Evolutionary conservation across 495 filamentous ascomycete species (phyloP).

Genomic region (Penicillium pulvis): DNA sequence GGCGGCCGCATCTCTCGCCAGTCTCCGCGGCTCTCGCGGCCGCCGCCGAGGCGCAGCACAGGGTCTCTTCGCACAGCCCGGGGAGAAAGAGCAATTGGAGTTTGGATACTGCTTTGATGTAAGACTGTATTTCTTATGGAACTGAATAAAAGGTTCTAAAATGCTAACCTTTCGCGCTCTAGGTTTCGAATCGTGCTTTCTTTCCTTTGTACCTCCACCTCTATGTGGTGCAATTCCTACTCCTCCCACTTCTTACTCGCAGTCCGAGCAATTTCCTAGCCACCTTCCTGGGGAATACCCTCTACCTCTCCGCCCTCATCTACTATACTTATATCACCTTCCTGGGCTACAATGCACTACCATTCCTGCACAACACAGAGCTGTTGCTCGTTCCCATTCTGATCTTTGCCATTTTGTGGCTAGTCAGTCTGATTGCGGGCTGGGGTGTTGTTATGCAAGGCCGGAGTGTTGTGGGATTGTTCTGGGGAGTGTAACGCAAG

Average conservation of each 20-base stretch:
- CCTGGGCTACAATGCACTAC: slow-evolving; percentile 73
- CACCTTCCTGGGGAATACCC: slow-evolving; percentile 68
- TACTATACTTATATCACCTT: slow-evolving; percentile 77
- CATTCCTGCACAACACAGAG: slow-evolving; percentile 74
- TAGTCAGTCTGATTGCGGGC: slow-evolving; percentile 57
- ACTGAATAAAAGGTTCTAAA: not conserved
- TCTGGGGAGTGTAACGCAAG: slow-evolving; percentile 47
- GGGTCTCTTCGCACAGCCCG: slow-evolving; percentile 59
- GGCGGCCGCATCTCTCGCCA: slow-evolving; percentile 42
- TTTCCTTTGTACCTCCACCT: slow-evolving; percentile 74
- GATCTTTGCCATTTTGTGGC: slow-evolving; percentile 62
- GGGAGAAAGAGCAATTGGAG: slow-evolving; percentile 61
- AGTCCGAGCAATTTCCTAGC: slow-evolving; percentile 54
- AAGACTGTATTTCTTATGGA: slow-evolving; percentile 20
- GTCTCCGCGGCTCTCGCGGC: slow-evolving; percentile 46
- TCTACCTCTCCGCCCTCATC: slow-evolving; percentile 68
- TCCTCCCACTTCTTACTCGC: slow-evolving; percentile 60
- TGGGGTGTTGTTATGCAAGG: slow-evolving; percentile 51
- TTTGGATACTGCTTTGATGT: slow-evolving; percentile 84
- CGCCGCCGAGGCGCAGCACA: slow-evolving; percentile 52
- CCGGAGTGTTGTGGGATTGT: slow-evolving; percentile 43
- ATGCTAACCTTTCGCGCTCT: not conserved
- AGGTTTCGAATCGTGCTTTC: slow-evolving; percentile 74
- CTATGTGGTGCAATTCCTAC: slow-evolving; percentile 72
- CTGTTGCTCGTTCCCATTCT: slow-evolving; percentile 65